Evolutionary conservation across 352 stramenopile species (phyloP).

Genomic region (Globisporangium heterothallicum): DNA sequence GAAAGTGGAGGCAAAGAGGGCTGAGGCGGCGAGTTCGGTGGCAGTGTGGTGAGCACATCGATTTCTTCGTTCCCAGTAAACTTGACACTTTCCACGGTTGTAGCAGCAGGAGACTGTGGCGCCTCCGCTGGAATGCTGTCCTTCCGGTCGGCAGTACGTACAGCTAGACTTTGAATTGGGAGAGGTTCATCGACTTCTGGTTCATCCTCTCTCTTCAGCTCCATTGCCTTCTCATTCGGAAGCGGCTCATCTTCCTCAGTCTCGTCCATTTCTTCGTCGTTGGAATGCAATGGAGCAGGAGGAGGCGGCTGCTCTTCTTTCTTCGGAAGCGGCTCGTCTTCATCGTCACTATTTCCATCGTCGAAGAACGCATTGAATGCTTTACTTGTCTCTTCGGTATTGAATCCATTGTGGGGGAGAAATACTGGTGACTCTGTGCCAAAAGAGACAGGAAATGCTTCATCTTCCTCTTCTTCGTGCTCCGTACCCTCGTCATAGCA

Average conservation of each 20-base stretch:
- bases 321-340: conserved; percentile 56
- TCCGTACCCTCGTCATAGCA: conserved; percentile 21
- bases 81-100: neutral
- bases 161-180: conserved; percentile 5
- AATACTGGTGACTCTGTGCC: conserved; percentile 23
- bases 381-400: conserved; percentile 53
- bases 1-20: conserved; percentile 29
- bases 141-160: neutral
- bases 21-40: neutral
- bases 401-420: conserved; percentile 31
- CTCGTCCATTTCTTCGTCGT: conserved; percentile 35
- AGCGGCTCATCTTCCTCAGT: conserved; percentile 64
- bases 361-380: conserved; percentile 74
- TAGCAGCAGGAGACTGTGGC: neutral
- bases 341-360: conserved; percentile 46
- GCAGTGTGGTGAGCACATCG: neutral
- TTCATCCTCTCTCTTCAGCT: conserved; percentile 5
- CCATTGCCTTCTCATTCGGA: conserved; percentile 10
- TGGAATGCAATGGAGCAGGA: neutral
- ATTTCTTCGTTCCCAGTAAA: neutral
- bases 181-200: conserved; percentile 32
- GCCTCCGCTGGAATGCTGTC: conserved; percentile 2
- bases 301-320: conserved; percentile 12
- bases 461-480: conserved; percentile 52
- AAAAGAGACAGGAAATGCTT: conserved; percentile 63